phyloP scores from a whole-genome alignment of 352 stramenopile species.

The Globisporangium orthogonon region DNA sequence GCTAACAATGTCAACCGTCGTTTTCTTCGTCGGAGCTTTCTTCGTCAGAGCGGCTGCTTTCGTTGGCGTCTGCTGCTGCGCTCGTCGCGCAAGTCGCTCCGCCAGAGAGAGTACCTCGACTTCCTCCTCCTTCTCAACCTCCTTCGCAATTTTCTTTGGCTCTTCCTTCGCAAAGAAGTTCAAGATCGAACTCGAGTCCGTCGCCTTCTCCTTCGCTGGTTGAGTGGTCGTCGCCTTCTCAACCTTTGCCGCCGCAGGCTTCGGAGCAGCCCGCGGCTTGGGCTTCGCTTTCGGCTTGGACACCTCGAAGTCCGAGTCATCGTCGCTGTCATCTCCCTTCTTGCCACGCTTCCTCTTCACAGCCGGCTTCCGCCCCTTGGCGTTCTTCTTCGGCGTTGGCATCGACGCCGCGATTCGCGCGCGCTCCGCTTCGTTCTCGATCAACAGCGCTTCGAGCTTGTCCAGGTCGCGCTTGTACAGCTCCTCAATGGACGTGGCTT shows the following conservation, averaged over 20 bases:
- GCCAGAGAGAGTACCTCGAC: conserved; percentile 69
- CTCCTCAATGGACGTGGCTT: conserved; percentile 78
- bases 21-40: conserved; percentile 17
- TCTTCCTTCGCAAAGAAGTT: conserved; percentile 47
- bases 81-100: conserved; percentile 52
- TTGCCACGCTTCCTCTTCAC: conserved; percentile 51
- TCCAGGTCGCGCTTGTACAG: conserved; percentile 94
- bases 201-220: conserved; percentile 18
- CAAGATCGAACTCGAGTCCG: conserved; percentile 24
- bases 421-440: conserved; percentile 57
- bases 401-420: conserved; percentile 47
- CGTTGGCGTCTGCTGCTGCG: conserved; percentile 38
- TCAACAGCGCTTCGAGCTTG: conserved; percentile 65
- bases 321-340: conserved; percentile 33
- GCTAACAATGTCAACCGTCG: conserved; percentile 24
- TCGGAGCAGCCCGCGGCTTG: conserved; percentile 30
- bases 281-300: conserved; percentile 30
- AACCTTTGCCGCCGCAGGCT: conserved; percentile 9
- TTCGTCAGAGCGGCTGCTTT: conserved; percentile 21
- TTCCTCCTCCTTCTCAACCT: conserved; percentile 37
- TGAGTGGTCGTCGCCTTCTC: conserved; percentile 19
- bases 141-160: conserved; percentile 11
- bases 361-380: conserved; percentile 28
- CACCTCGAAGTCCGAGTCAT: conserved; percentile 64
- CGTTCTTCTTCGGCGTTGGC: conserved; percentile 50